These are phyloP conservation scores for Aspergillus homomorphus DNA, from an alignment of 495 filamentous ascomycete species.

Conservation along the genomic window DNA sequence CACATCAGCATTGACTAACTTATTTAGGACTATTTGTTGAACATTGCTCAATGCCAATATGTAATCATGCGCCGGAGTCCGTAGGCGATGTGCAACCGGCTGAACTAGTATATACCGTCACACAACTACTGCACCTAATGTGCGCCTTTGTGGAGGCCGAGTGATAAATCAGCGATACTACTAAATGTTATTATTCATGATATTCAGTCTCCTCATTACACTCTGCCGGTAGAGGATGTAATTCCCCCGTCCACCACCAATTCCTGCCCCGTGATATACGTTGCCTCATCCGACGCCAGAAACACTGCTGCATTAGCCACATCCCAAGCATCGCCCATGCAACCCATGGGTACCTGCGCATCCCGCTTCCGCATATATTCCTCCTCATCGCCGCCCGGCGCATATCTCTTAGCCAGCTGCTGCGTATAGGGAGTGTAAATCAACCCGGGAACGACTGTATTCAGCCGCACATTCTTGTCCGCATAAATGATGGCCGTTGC, in stretches of 20 bases:
- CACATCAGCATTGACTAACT: background rate
- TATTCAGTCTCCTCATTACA: no score
- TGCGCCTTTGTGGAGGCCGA: no score
- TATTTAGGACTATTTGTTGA: background rate
- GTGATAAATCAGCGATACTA: no score
- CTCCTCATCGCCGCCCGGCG: slow-evolving; percentile 32
- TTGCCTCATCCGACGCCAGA: slow-evolving; percentile 46
- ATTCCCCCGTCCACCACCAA: slow-evolving; percentile 55
- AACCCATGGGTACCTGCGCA: slow-evolving; percentile 39
- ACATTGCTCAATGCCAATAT: background rate
- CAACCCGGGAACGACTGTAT: slow-evolving; percentile 53
- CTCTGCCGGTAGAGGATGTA: slow-evolving; percentile 28
- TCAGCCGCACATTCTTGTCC: slow-evolving; percentile 43
- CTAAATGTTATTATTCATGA: no score
- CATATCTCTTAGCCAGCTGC: slow-evolving; percentile 43
- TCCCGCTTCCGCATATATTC: slow-evolving; percentile 37
- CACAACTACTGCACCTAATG: no score
- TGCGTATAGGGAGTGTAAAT: slow-evolving; percentile 47
- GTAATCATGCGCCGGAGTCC: background rate
- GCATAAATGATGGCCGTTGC: slow-evolving; percentile 51
- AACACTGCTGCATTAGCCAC: slow-evolving; percentile 52
- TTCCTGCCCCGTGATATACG: slow-evolving; percentile 53
- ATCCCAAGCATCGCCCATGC: slow-evolving; percentile 48
- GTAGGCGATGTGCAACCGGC: background rate
- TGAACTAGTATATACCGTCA: background rate